Conservation (phyloP, 2,329 filamentous ascomycete species). For the Talaromyces sp. region DNA sequence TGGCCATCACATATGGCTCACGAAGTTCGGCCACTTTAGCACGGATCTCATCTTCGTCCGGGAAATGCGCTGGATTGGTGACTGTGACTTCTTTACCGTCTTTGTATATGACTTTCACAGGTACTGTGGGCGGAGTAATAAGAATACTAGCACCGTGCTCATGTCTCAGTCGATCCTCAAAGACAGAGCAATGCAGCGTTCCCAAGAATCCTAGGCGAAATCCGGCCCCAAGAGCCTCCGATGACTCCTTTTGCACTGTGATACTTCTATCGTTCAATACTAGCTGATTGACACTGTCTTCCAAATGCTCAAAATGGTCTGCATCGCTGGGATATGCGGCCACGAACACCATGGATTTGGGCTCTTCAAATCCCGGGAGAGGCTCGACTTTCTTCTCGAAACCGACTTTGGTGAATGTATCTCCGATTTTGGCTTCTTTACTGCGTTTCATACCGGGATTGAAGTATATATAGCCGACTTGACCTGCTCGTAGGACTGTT, state of each 20-base stretch:
- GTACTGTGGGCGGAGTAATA: slow-evolving; percentile 92
- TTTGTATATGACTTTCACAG: slow-evolving; percentile 77
- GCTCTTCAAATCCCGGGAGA: slow-evolving; percentile 90
- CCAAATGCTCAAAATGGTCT: slow-evolving; percentile 76
- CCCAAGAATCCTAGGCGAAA: slow-evolving; percentile 94
- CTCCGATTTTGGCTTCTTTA: slow-evolving; percentile 91
- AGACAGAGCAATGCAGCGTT: slow-evolving; percentile 98
- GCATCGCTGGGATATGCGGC: slow-evolving; percentile 94
- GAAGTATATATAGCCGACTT: slow-evolving; percentile 95
- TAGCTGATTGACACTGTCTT: slow-evolving; percentile 91
- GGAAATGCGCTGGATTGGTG: slow-evolving; percentile 84
- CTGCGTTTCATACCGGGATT: slow-evolving; percentile 98
- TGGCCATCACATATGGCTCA: slow-evolving; percentile 75
- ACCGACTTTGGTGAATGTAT: slow-evolving; percentile 85
- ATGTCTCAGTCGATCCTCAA: slow-evolving; percentile 89
- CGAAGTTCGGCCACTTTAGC: slow-evolving; percentile 60
- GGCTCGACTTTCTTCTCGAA: slow-evolving; percentile 72
- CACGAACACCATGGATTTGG: slow-evolving; percentile 98
- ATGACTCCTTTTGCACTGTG: slow-evolving; percentile 89
- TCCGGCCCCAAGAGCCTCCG: slow-evolving; percentile 86
- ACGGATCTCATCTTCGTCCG: slow-evolving; percentile 62
- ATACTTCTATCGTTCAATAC: slow-evolving; percentile 94
- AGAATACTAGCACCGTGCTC: slow-evolving; percentile 95
- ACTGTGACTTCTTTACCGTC: slow-evolving; percentile 76
- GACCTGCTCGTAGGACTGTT: slow-evolving; percentile 75